Evolutionary conservation across 2,329 filamentous ascomycete species (phyloP), one percentile per base, ranked within the genome.

Genomic region (Ambrosiella xylebori): DNA sequence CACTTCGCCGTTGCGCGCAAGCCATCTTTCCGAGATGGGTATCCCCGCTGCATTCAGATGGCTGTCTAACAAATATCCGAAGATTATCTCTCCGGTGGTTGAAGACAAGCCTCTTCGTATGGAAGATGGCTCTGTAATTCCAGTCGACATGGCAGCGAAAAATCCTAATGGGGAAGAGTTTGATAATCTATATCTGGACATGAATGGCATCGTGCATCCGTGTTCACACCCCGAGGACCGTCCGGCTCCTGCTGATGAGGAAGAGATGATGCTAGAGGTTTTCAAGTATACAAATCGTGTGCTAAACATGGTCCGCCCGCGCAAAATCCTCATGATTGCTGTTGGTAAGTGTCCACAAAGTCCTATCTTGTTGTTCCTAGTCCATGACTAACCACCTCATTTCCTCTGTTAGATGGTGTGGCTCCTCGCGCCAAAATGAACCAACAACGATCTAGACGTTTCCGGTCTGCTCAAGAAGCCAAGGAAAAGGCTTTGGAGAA

Each of bases 381-480:
- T 7, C 6, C 8, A 8, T 51, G 27, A 35, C 35, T 11, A 36
- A 13, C 17, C 9, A 51, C 27, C 27, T 7, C 27, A 2, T 41
- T 11, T n/a, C 11, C 39, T 11, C 39, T 57, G 36, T 40, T 41
- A 89, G 93, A 98, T 72, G 93, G 93, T 68, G 93, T 98, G 63
- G 93, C 93, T 3, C 94, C 93, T 52, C 86, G 93, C 69, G 94
- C 94, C 60, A 98, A 98, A 73, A 98, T 98, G 93, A 98, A 98
- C 69, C 94, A 98, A 69, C 93, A 98, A 73, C 88, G 93, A 62
- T 95, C 93, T 47, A 82, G 93, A 70, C 88, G 93, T 66, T 98
- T 98, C 73, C 85, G 93, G 62, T 86, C 91, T 19, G 93, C 90
- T 1, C 88, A 91, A 69, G 93, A 98, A 69, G 93, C 93, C 13